phyloP scores from a whole-genome alignment of 2,329 filamentous ascomycete species.

The Pseudocercospora macadamiae region DNA sequence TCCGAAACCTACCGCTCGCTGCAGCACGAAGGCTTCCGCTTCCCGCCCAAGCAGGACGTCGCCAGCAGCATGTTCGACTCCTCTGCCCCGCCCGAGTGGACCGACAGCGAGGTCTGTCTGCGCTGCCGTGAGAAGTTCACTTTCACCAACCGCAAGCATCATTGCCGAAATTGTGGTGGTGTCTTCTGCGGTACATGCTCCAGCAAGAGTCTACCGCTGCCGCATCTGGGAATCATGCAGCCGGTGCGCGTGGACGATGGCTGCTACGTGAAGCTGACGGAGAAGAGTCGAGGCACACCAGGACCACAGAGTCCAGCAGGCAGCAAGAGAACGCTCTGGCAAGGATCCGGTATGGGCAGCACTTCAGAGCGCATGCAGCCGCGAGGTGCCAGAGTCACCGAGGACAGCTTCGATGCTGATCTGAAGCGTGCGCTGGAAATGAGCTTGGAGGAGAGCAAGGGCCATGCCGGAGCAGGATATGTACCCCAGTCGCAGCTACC shows the following conservation, averaged over 20 bases:
- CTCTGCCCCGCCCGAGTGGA: constrained; percentile 96
- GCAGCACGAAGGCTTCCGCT: constrained; percentile 82
- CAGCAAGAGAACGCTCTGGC: constrained; percentile 59
- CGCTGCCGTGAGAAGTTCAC: constrained; percentile 93
- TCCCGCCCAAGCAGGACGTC: constrained; percentile 83
- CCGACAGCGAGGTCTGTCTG: constrained; percentile 98
- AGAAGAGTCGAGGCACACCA: constrained; percentile 59
- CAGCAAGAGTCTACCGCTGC: constrained; percentile 81
- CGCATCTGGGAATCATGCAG: constrained; percentile 88
- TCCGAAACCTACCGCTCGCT: constrained; percentile 82
- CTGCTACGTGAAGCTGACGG: constrained; percentile 85
- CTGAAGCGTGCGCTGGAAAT: constrained; percentile 91
- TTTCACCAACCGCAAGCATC: constrained; percentile 97
- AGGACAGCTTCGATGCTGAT: constrained; percentile 89
- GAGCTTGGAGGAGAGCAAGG: constrained; percentile 92
- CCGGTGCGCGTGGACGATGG: constrained; percentile 95
- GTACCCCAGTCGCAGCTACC: constrained; percentile 58
- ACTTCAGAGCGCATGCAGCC: constrained; percentile 72
- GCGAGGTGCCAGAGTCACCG: constrained; percentile 72
- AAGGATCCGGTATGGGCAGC: constrained; percentile 47
- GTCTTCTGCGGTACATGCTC: constrained; percentile 97
- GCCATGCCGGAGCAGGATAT: constrained; percentile 70
- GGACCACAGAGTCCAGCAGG: constrained; percentile 33
- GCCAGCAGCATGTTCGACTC: constrained; percentile 98
- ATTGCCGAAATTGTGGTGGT: constrained; percentile 96